Percentiles rank a stretch among this genome's conserved stretches.
These are phyloP conservation scores for Ustilago bromivora DNA, from an alignment of 1,284 basidiomycete species.

Conservation along the genomic window DNA sequence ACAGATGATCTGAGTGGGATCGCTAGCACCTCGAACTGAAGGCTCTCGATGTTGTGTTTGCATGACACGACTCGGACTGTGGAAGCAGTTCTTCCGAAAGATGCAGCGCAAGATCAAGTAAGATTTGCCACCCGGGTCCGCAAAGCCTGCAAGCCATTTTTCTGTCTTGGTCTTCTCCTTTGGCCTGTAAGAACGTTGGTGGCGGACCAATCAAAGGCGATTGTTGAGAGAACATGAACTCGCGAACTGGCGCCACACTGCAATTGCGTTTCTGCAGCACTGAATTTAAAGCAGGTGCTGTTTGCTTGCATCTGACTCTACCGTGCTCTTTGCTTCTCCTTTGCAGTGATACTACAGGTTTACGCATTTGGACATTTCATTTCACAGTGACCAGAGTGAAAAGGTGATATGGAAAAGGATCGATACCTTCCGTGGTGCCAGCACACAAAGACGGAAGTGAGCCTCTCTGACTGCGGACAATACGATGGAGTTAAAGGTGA, in stretches of 20 bases:
- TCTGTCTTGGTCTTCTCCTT: background rate
- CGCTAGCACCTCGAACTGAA: background rate
- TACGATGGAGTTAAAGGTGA: background rate
- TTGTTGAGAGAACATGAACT: background rate
- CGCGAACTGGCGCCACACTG: background rate
- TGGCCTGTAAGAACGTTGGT: background rate
- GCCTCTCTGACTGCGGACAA: background rate
- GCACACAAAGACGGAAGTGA: background rate
- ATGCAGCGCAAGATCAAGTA: background rate
- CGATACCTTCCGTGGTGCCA: background rate
- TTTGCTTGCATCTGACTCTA: conserved; percentile 4
- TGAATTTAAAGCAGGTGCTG: background rate
- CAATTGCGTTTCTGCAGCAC: background rate
- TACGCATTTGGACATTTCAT: background rate
- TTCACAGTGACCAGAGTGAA: background rate
- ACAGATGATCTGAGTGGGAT: background rate
- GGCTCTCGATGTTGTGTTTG: background rate
- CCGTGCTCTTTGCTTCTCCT: background rate
- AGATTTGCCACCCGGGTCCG: background rate
- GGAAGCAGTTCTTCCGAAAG: background rate
- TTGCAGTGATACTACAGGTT: background rate
- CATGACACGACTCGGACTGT: background rate
- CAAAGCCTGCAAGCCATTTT: background rate
- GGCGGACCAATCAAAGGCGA: background rate
- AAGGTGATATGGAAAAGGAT: background rate